These are phyloP conservation scores for Madurella mycetomatis DNA, from an alignment of 2,329 filamentous ascomycete species.

Conservation along the genomic window DNA sequence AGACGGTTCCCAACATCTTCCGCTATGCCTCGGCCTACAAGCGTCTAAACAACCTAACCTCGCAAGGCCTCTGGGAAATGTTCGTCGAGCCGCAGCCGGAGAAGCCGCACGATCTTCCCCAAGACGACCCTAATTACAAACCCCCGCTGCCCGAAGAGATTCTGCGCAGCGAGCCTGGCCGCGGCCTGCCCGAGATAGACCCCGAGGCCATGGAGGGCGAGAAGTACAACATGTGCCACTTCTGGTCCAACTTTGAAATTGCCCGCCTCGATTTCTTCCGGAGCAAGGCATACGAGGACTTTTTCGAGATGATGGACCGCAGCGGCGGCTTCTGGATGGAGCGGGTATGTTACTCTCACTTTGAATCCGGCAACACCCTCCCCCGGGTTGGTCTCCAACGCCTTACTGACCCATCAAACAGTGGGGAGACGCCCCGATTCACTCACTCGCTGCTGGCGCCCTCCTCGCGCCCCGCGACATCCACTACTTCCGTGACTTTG, in stretches of 20 bases:
- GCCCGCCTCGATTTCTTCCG: conserved; percentile 92
- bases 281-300: conserved; percentile 95
- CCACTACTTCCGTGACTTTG: conserved; percentile 98
- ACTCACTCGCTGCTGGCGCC: conserved; percentile 90
- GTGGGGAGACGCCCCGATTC: conserved; percentile 98
- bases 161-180: conserved; percentile 67
- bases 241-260: conserved; percentile 99
- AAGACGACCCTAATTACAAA: conserved; percentile 42
- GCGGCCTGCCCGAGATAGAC: conserved; percentile 70
- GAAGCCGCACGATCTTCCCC: conserved; percentile 54
- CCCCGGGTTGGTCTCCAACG: background rate
- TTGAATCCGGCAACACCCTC: background rate
- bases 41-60: conserved; percentile 82
- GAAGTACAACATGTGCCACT: conserved; percentile 99
- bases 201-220: conserved; percentile 95
- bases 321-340: conserved; percentile 99
- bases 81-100: conserved; percentile 78
- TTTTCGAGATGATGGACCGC: conserved; percentile 98
- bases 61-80: conserved; percentile 97
- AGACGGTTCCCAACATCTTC: conserved; percentile 98
- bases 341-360: conserved; percentile 54
- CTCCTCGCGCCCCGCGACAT: conserved; percentile 78
- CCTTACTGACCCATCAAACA: conserved; percentile 34
- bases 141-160: conserved; percentile 68
- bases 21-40: conserved; percentile 98